These are phyloP conservation scores for Rutstroemia sp. DNA, from an alignment of 2,329 filamentous ascomycete genomes.

Conservation along the genomic window DNA sequence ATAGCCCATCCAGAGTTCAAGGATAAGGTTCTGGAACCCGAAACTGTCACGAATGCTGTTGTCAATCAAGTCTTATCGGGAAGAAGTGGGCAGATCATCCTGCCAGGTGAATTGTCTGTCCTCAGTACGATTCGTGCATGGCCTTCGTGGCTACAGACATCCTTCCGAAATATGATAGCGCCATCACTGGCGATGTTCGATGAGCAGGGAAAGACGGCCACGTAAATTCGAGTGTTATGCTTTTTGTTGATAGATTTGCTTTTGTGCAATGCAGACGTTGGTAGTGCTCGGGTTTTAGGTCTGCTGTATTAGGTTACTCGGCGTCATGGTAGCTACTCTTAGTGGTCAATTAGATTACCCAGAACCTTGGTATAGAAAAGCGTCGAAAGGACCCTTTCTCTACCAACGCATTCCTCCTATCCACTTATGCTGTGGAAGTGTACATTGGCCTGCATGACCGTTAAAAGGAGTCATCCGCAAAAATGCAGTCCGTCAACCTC, in stretches of 20 bases:
- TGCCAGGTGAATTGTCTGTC: conserved; percentile 34
- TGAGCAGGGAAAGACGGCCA: not conserved
- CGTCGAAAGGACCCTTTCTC: not conserved
- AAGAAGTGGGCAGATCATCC: conserved; percentile 41
- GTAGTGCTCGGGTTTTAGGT: not conserved
- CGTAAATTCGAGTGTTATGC: not conserved
- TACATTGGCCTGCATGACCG: not conserved
- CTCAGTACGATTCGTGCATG: conserved; percentile 19
- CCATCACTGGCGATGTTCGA: not conserved
- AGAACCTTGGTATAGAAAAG: not conserved
- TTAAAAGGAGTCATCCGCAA: not conserved
- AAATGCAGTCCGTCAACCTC: not conserved
- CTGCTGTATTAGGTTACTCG: conserved; percentile 1
- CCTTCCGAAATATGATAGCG: conserved; percentile 17
- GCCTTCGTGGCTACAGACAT: conserved; percentile 23
- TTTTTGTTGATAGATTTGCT: not conserved
- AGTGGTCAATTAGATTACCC: not conserved
- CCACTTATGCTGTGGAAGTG: not conserved
- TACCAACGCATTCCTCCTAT: not conserved
- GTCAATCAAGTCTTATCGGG: conserved; percentile 52
- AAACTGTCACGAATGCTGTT: conserved; percentile 55
- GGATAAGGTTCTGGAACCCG: conserved; percentile 45
- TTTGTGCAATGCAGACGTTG: not conserved
- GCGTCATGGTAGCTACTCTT: not conserved
- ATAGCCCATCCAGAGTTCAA: conserved; percentile 41